Percentiles rank a stretch among this genome's conserved stretches.
These are phyloP conservation scores for Blastobotrys malaysiensis DNA, from an alignment of 1,139 yeast genomes.

Conservation along the genomic window DNA sequence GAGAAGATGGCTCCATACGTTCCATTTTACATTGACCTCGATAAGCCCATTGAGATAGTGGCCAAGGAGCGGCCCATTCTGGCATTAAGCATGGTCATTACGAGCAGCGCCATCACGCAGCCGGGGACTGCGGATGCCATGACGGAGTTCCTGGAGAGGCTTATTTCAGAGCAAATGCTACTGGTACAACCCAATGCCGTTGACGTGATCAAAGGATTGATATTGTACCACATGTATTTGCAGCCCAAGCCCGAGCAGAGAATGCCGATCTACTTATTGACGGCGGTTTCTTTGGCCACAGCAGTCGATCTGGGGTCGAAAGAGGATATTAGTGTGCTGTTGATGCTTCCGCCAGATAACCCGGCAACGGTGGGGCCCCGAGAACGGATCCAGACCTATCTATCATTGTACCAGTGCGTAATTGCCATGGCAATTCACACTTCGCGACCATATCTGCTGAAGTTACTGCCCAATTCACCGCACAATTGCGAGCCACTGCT, in stretches of 20 bases:
- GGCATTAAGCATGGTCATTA: constrained; percentile 8
- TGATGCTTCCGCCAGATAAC: neutral
- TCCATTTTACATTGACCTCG: constrained; percentile 6
- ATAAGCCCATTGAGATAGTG: constrained; percentile 3
- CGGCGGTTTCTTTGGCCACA: constrained; percentile 2
- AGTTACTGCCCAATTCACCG: constrained; percentile 1
- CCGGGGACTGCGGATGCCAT: neutral
- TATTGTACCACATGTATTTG: constrained; percentile 8
- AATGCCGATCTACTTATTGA: constrained; percentile 2
- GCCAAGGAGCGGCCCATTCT: neutral
- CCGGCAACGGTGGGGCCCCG: neutral
- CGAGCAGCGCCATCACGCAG: neutral
- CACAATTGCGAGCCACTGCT: constrained; percentile 6
- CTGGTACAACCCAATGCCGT: neutral
- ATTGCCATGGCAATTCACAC: constrained; percentile 7
- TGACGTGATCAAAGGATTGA: constrained; percentile 5
- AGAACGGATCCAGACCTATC: constrained; percentile 5
- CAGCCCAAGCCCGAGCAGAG: constrained; percentile 5
- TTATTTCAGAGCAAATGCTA: constrained; percentile 5
- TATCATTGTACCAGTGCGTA: constrained; percentile 3
- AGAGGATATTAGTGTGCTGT: constrained; percentile 2
- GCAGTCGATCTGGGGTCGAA: constrained; percentile 2
- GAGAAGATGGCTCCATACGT: constrained; percentile 3
- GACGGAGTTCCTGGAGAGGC: constrained; percentile 1
- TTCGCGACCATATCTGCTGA: constrained; percentile 3